These are phyloP conservation scores for Tulasnella sp. DNA, from an alignment of 768 basidiomycete species.

Conservation along the genomic window DNA sequence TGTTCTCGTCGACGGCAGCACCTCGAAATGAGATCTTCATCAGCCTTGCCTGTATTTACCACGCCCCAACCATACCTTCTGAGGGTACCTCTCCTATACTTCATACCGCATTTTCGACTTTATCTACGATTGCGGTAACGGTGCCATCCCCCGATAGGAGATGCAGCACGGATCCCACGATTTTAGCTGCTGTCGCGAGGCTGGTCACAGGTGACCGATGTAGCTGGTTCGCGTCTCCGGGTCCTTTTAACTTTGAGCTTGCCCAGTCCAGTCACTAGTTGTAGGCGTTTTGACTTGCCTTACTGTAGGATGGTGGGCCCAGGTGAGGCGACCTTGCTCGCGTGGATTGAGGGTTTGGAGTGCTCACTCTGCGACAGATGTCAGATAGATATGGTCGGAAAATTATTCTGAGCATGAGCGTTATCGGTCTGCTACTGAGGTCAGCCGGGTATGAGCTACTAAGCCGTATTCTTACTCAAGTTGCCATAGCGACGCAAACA, in stretches of 20 bases:
- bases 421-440: constrained; percentile 47
- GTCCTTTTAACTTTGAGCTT: neutral
- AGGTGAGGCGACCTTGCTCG: too few relatives aligned
- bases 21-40: constrained; percentile 68
- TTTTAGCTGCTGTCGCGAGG: constrained; percentile 57
- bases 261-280: constrained; percentile 47
- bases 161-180: constrained; percentile 59
- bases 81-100: neutral
- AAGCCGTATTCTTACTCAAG: neutral
- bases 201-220: constrained; percentile 44
- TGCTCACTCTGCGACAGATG: constrained; percentile 32
- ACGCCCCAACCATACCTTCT: constrained; percentile 21
- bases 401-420: constrained; percentile 46
- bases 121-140: neutral
- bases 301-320: constrained; percentile 78
- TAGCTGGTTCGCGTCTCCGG: neutral
- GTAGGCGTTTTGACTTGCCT: constrained; percentile 67
- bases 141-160: constrained; percentile 21
- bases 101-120: neutral
- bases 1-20: constrained; percentile 46
- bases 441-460: constrained; percentile 18
- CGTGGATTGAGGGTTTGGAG: neutral
- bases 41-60: constrained; percentile 52
- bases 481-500: constrained; percentile 41
- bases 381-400: constrained; percentile 72